phyloP scores from a whole-genome alignment of 2,329 filamentous ascomycete genomes.

The Dactylellina drechsleri region DNA sequence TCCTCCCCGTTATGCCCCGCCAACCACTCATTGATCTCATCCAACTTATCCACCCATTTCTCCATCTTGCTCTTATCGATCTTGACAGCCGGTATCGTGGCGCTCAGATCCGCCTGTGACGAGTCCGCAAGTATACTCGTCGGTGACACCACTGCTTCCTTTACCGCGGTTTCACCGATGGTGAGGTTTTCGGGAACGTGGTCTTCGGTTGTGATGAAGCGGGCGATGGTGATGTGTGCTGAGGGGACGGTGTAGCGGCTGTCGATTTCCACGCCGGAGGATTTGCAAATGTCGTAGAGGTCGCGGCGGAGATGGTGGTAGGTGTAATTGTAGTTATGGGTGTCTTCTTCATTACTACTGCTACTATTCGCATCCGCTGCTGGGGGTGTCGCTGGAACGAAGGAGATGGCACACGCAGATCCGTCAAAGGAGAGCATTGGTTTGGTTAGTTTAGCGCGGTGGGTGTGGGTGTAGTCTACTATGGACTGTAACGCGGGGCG shows the following conservation, averaged over 20 bases:
- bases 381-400: constrained; percentile 74
- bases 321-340: constrained; percentile 70
- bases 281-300: constrained; percentile 71
- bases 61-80: constrained; percentile 66
- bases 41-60: constrained; percentile 75
- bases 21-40: constrained; percentile 80
- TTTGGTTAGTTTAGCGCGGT: constrained; percentile 72
- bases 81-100: constrained; percentile 61
- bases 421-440: constrained; percentile 86
- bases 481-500: constrained; percentile 69
- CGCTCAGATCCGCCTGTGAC: constrained; percentile 56
- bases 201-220: constrained; percentile 77
- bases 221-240: constrained; percentile 85
- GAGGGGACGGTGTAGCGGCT: constrained; percentile 89
- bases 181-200: constrained; percentile 63
- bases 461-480: constrained; percentile 71
- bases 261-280: constrained; percentile 74
- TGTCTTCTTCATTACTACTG: constrained; percentile 1
- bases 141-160: constrained; percentile 59
- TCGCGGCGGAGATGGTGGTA: constrained; percentile 92
- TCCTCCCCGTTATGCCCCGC: constrained; percentile 69
- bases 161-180: constrained; percentile 60
- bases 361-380: constrained; percentile 15
- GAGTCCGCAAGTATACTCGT: constrained; percentile 45
- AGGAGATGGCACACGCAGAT: constrained; percentile 85